Conservation (phyloP, 2,329 filamentous ascomycete genomes). For the Hirsutella minnesotensis region DNA sequence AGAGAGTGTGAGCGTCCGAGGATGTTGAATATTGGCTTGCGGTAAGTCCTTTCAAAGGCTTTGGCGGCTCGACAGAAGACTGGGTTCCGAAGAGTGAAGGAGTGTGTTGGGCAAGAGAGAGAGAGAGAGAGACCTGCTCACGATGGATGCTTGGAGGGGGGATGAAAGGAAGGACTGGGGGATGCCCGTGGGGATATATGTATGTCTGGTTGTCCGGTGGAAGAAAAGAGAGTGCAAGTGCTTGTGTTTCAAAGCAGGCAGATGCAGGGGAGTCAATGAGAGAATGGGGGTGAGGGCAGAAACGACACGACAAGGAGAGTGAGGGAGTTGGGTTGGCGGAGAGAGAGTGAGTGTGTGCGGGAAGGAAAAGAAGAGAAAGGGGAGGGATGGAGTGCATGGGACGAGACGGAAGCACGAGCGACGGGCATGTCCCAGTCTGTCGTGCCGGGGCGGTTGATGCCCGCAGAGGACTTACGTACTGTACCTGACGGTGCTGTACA, state of each 20-base stretch:
- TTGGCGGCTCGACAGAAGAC: not conserved
- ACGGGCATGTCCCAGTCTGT: not conserved
- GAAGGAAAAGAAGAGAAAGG: not conserved
- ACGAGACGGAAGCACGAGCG: not conserved
- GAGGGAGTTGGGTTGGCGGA: not conserved
- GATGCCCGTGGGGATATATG: not conserved
- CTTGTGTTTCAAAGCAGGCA: too few relatives aligned
- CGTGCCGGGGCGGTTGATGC: too few relatives aligned
- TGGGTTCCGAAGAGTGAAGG: slow-evolving; percentile 3
- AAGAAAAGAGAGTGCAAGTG: not conserved
- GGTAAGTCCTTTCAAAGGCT: not conserved
- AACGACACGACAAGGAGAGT: not conserved
- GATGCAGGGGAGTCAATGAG: not conserved
- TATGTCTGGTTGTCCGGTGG: not conserved
- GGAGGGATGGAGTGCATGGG: not conserved
- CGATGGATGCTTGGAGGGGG: not conserved
- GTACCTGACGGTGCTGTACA: too few relatives aligned
- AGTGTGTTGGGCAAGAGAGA: slow-evolving; percentile 3
- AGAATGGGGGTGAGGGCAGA: not conserved
- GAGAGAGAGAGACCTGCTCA: slow-evolving; percentile 4
- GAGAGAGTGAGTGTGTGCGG: not conserved
- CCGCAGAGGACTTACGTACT: too few relatives aligned
- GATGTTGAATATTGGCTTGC: not conserved
- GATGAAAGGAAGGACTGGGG: slow-evolving; percentile 3
- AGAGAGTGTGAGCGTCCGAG: not conserved